Evolutionary conservation across 352 stramenopile species (phyloP), one percentile per base, ranked within the genome.

Genomic region (Globisporangium mamillatum): DNA sequence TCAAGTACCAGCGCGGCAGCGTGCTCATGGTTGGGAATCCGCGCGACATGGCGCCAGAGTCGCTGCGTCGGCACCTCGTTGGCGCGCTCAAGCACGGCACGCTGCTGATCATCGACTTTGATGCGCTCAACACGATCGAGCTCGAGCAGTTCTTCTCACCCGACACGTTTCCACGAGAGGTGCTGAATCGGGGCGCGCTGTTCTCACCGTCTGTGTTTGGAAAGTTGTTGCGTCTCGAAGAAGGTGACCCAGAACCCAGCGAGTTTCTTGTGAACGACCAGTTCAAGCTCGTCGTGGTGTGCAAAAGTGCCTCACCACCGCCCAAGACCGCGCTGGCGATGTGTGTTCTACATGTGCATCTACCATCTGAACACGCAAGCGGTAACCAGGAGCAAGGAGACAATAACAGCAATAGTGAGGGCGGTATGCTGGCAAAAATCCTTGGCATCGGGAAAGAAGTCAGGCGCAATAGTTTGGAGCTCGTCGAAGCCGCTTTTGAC

Each of bases 401-500:
- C 6, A 41, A 24, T 10, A 29, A 32, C 29, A 32, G 24, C 5
- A 58, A 58, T 44, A 56, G 29, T 67, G 71, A 29, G 71, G 76
- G 18, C 57, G 63, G 34, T 3, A 22, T 24, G 50, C 71, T 93
- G 10, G 83, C 85, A 0, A 84, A 78, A 32, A 61, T 78, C 0
- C 72, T 93, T 3, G 85, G 85, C 12, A 73, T 93, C 4, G 36
- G 63, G 10, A 88, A 89, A 63, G 80, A 91, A 53, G 74, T 78
- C 4, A 89, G 84, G 57, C 75, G 83, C 25, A 97, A 96, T 67
- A 94, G 81, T 27, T 55, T 79, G 0, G 82, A 95, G 48, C 68
- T 98, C 18, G 90, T 98, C 29, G 92, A 98, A 69, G 87, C 84
- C 27, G 90, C 88, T 22, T 97, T 97, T 67, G 92, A 98, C 46